Evolutionary conservation across 768 basidiomycete genomes (phyloP).

Genomic region (Rhodosporidiobolus sp.): DNA sequence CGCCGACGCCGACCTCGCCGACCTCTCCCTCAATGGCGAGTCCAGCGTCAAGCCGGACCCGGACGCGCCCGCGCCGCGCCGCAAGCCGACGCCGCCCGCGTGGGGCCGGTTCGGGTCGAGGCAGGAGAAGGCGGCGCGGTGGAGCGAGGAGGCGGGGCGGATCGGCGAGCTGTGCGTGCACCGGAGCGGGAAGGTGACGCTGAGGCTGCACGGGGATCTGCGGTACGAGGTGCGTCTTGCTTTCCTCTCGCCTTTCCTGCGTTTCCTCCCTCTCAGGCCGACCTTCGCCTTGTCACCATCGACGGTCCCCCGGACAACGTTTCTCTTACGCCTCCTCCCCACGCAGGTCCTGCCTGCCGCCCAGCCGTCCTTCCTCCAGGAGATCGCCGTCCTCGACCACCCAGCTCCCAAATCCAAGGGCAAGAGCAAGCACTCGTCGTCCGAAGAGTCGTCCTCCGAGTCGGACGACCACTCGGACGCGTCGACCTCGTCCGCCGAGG

Average conservation of each 20-base stretch:
- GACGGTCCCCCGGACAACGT: background rate
- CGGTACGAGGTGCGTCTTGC: slow-evolving; percentile 34
- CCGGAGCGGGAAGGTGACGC: slow-evolving; percentile 39
- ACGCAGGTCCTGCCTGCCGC: slow-evolving; percentile 43
- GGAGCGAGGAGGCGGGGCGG: slow-evolving; percentile 30
- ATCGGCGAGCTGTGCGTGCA: slow-evolving; percentile 43
- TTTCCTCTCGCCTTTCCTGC: no score
- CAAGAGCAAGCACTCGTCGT: background rate
- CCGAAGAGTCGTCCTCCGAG: background rate
- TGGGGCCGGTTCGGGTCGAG: slow-evolving; percentile 34
- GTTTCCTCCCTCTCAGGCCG: no score
- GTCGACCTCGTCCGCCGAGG: no score
- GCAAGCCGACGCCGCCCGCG: slow-evolving; percentile 13
- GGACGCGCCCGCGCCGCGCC: slow-evolving; percentile 9
- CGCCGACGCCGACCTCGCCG: background rate
- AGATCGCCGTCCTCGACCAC: slow-evolving; percentile 43
- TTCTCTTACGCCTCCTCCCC: background rate
- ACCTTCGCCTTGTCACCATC: background rate
- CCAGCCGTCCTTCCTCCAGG: slow-evolving; percentile 44
- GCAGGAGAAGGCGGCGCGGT: slow-evolving; percentile 34
- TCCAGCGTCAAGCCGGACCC: slow-evolving; percentile 36
- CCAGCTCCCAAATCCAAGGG: background rate
- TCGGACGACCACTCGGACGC: no score
- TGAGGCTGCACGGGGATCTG: slow-evolving; percentile 37
- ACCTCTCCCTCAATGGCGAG: background rate